Evolutionary conservation across 2,329 filamentous ascomycete genomes (phyloP).

Genomic region (Trichoderma sp.): DNA sequence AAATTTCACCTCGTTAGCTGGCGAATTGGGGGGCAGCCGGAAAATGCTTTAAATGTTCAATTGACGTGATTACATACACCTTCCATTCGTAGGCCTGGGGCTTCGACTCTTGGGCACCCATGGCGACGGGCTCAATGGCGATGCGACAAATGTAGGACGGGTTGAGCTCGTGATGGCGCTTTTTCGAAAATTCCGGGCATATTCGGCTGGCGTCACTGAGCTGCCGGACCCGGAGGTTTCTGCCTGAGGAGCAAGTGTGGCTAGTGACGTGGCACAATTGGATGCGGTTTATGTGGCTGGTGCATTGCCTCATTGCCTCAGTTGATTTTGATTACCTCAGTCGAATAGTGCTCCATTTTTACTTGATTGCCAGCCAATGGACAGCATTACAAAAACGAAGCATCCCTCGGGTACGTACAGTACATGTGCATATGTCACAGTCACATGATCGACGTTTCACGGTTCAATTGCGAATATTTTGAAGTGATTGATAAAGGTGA

Average conservation of each 20-base stretch:
- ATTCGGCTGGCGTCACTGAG: constrained; percentile 35
- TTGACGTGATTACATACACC: constrained; percentile 43
- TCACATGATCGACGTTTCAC: neutral
- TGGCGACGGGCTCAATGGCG: constrained; percentile 44
- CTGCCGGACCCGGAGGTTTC: constrained; percentile 24
- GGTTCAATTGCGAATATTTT: neutral
- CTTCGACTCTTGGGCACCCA: constrained; percentile 59
- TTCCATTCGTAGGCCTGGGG: constrained; percentile 52
- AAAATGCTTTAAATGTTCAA: neutral
- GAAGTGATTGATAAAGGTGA: neutral
- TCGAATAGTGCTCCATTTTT: neutral
- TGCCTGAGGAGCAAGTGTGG: constrained; percentile 34
- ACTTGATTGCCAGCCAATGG: no score
- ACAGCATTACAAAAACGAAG: no score
- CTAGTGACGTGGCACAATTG: constrained; percentile 9
- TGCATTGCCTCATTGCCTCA: neutral
- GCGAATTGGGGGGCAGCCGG: neutral
- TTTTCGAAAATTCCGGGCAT: constrained; percentile 37
- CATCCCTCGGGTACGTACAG: neutral
- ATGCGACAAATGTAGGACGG: constrained; percentile 31
- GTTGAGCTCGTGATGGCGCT: constrained; percentile 31
- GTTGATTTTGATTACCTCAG: neutral
- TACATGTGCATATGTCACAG: neutral
- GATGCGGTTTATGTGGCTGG: neutral
- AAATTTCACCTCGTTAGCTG: constrained; percentile 20